A percentile compares a stretch with the other conserved stretches of the same genome.
These are phyloP conservation scores for Sporothrix schenckii DNA, from an alignment of 2,329 filamentous ascomycete genomes.

Conservation along the genomic window DNA sequence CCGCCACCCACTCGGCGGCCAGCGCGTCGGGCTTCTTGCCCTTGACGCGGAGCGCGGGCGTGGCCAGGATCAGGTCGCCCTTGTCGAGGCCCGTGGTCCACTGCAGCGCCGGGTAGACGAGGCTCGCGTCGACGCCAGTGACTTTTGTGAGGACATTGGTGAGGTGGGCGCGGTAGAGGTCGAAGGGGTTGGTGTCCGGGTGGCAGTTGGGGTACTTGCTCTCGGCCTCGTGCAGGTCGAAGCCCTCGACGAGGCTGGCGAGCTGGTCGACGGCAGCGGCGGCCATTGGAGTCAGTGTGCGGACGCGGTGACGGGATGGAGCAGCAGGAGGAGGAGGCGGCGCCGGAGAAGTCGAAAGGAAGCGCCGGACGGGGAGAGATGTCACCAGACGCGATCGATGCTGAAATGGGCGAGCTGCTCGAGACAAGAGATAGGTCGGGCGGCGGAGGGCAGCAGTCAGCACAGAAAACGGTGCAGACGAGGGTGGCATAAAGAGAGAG, in stretches of 20 bases:
- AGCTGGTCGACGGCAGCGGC: slow-evolving; percentile 41
- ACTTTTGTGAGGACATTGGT: slow-evolving; percentile 68
- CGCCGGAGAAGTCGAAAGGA: slow-evolving; percentile 1
- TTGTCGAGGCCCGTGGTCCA: slow-evolving; percentile 81
- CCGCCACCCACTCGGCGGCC: slow-evolving; percentile 62
- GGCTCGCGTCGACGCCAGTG: slow-evolving; percentile 68
- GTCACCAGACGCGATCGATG: neutral
- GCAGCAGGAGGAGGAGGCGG: neutral
- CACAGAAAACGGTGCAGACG: slow-evolving; percentile 24
- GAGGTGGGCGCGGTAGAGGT: slow-evolving; percentile 78
- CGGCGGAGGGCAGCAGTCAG: slow-evolving; percentile 25
- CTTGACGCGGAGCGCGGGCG: slow-evolving; percentile 78
- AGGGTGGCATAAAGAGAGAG: slow-evolving; percentile 24
- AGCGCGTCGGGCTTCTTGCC: slow-evolving; percentile 67
- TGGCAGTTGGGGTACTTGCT: slow-evolving; percentile 59
- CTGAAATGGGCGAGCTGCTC: slow-evolving; percentile 2
- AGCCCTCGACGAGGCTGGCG: slow-evolving; percentile 43
- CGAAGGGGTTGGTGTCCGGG: slow-evolving; percentile 73
- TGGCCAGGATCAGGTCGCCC: slow-evolving; percentile 77
- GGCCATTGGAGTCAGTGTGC: slow-evolving; percentile 25
- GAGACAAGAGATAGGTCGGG: slow-evolving; percentile 6
- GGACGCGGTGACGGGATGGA: neutral
- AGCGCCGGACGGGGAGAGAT: neutral
- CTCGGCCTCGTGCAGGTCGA: slow-evolving; percentile 44
- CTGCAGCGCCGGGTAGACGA: slow-evolving; percentile 74